Percentiles rank a stretch among this genome's conserved stretches.
phyloP scores from a whole-genome alignment of 1,284 basidiomycete genomes.

The Takashimella koratensis region DNA sequence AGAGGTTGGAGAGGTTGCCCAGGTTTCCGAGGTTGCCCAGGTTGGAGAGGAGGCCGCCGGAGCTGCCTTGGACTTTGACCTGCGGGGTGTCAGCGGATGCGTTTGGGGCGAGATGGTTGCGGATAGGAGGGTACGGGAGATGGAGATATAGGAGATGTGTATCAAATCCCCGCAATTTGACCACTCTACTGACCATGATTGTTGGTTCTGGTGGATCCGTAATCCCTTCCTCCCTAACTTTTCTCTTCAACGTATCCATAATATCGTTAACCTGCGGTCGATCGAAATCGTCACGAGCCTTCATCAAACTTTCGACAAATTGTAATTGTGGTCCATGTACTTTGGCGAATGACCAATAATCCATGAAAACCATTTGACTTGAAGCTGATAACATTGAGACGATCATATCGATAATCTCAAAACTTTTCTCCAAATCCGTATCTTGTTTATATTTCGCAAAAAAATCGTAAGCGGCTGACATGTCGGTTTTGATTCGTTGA shows the following conservation, averaged over 20 bases:
- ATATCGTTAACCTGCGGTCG: conserved; percentile 79
- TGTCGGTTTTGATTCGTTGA: conserved; percentile 76
- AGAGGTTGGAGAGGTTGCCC: conserved; percentile 18
- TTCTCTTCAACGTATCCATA: conserved; percentile 90
- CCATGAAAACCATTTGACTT: conserved; percentile 88
- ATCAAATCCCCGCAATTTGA: too few relatives aligned
- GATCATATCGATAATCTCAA: conserved; percentile 84
- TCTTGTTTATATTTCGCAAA: conserved; percentile 75
- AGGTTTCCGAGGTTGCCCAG: conserved; percentile 9
- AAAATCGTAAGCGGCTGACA: conserved; percentile 71
- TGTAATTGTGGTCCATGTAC: conserved; percentile 87
- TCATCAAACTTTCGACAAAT: conserved; percentile 88
- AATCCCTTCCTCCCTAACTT: conserved; percentile 81
- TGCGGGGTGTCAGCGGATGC: conserved; percentile 13
- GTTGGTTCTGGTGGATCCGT: conserved; percentile 60
- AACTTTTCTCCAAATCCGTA: conserved; percentile 74
- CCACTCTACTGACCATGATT: conserved; percentile 58
- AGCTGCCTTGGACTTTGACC: conserved; percentile 37
- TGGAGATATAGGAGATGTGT: too few relatives aligned
- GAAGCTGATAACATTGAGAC: conserved; percentile 82
- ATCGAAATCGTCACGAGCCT: conserved; percentile 85
- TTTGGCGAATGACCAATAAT: conserved; percentile 95
- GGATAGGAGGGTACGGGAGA: too few relatives aligned
- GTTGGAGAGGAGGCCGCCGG: conserved; percentile 38
- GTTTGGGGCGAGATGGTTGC: neutral